Conservation (phyloP, 495 filamentous ascomycete genomes). For the Margaritispora aquatica region DNA sequence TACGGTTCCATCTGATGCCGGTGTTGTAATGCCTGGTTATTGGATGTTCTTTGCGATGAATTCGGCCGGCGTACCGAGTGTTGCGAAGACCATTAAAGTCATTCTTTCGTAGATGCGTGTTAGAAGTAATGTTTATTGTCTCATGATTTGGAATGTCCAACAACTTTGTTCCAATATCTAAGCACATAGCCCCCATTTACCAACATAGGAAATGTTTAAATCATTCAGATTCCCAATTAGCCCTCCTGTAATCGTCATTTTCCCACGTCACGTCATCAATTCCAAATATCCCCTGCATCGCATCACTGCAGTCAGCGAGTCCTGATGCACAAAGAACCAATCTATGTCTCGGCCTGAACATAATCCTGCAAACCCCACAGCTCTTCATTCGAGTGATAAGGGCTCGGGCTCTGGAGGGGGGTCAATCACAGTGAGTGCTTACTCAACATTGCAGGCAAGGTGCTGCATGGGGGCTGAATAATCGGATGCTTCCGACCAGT, state of each 20-base stretch:
- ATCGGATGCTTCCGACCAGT: neutral
- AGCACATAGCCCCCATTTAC: neutral
- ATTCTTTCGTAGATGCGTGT: too few relatives aligned
- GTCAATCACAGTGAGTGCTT: neutral
- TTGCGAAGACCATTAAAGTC: slow-evolving; percentile 23
- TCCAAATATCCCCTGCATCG: neutral
- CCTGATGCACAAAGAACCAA: too few relatives aligned
- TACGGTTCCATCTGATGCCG: slow-evolving; percentile 37
- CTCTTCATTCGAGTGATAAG: neutral
- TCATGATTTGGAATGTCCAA: neutral
- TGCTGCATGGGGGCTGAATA: neutral
- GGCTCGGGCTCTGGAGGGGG: neutral
- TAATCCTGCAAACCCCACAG: too few relatives aligned
- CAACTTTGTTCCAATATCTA: neutral
- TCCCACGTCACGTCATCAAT: neutral
- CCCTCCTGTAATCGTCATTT: neutral
- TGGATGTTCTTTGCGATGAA: slow-evolving; percentile 52
- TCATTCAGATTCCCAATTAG: too few relatives aligned
- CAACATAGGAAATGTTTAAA: neutral
- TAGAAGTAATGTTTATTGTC: too few relatives aligned
- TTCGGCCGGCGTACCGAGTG: slow-evolving; percentile 40
- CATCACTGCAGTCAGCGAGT: too few relatives aligned
- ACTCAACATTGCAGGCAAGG: neutral
- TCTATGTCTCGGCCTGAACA: too few relatives aligned
- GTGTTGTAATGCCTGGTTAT: slow-evolving; percentile 47